phyloP scores from a whole-genome alignment of 495 filamentous ascomycete species.

The Xeromyces bisporus region DNA sequence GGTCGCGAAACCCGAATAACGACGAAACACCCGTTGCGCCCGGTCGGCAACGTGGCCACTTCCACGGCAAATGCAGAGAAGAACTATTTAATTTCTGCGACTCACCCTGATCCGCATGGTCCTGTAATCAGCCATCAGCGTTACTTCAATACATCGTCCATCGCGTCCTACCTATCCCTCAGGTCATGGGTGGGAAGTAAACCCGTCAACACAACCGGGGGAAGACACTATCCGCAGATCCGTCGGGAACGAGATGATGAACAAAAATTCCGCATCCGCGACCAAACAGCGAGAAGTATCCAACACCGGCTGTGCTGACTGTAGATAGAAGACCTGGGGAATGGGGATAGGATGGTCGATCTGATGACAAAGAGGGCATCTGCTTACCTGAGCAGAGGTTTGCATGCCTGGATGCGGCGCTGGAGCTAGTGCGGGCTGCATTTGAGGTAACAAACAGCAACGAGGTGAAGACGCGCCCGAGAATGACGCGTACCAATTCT shows the following conservation, averaged over 20 bases:
- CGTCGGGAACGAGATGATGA: background rate
- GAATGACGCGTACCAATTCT: constrained; percentile 3
- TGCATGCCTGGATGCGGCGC: constrained; percentile 42
- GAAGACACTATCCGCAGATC: background rate
- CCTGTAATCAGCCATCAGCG: constrained; percentile 12
- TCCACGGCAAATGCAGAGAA: too few species aligned
- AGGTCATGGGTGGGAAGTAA: background rate
- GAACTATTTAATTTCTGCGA: too few species aligned
- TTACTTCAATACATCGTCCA: background rate
- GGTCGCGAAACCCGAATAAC: too few species aligned
- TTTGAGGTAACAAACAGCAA: constrained; percentile 10
- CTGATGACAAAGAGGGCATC: constrained; percentile 29
- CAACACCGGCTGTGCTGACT: background rate
- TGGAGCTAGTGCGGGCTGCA: constrained; percentile 41
- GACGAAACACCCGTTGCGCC: background rate
- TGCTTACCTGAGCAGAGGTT: constrained; percentile 39
- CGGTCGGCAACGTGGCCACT: background rate
- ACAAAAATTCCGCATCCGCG: constrained; percentile 2
- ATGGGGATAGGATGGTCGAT: constrained; percentile 7
- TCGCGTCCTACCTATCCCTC: background rate
- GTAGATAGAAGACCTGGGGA: background rate
- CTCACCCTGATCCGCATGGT: constrained; percentile 38
- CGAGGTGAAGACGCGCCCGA: constrained; percentile 2
- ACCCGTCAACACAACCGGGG: background rate
- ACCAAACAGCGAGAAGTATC: background rate